phyloP scores from a whole-genome alignment of 1,284 basidiomycete species.

The Volvariella volvacea region DNA sequence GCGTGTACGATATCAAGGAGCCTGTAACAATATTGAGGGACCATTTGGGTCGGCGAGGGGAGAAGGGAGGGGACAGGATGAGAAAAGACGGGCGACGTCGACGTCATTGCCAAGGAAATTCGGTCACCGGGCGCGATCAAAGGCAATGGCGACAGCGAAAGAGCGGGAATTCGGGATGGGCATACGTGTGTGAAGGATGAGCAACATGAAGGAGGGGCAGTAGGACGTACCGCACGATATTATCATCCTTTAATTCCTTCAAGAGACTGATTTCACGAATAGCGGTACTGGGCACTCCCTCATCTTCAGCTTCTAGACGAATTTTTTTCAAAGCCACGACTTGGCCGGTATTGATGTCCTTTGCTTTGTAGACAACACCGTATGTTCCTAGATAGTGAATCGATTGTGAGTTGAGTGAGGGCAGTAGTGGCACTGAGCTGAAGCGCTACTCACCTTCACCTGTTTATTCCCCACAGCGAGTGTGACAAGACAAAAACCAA shows the following conservation, averaged over 20 bases:
- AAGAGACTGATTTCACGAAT: slow-evolving; percentile 96
- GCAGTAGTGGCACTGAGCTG: slow-evolving; percentile 8
- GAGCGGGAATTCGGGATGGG: slow-evolving; percentile 3
- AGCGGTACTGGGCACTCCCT: slow-evolving; percentile 95
- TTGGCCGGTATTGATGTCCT: slow-evolving; percentile 66
- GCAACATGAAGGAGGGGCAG: neutral
- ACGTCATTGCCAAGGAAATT: neutral
- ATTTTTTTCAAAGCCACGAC: slow-evolving; percentile 98
- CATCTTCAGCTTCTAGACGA: slow-evolving; percentile 94
- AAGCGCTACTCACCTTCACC: slow-evolving; percentile 41
- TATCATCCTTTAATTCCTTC: slow-evolving; percentile 94
- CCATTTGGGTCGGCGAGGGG: neutral
- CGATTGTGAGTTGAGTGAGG: neutral
- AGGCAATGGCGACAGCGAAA: neutral
- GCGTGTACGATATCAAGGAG: slow-evolving; percentile 96
- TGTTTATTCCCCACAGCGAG: slow-evolving; percentile 19
- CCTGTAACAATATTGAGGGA: slow-evolving; percentile 34
- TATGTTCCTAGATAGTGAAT: slow-evolving; percentile 73
- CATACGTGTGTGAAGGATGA: too few species aligned
- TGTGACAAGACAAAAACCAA: neutral
- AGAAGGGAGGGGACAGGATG: too few species aligned
- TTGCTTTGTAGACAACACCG: slow-evolving; percentile 95
- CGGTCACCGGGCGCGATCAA: slow-evolving; percentile 2
- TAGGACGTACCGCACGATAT: slow-evolving; percentile 76
- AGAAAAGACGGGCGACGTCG: slow-evolving; percentile 7